phyloP scores from a whole-genome alignment of 1,284 basidiomycete species.

The Coriolopsis trogii region DNA sequence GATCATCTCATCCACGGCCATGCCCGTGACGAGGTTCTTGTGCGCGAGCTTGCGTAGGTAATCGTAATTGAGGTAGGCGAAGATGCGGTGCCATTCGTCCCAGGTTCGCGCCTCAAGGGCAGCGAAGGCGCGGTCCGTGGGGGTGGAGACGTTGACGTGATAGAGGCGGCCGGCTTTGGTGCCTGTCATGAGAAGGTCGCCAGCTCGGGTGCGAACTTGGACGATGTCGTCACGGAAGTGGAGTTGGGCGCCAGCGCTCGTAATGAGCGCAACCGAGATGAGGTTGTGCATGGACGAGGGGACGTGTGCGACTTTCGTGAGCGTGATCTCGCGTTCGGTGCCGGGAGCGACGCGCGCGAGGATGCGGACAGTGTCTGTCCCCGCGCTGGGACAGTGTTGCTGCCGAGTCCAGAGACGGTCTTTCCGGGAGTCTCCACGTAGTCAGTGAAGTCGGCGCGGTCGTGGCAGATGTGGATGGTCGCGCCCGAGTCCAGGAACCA shows the following conservation, averaged over 20 bases:
- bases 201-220: neutral
- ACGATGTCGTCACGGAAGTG: constrained; percentile 7
- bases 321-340: constrained; percentile 12
- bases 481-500: constrained; percentile 24
- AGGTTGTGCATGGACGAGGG: constrained; percentile 39
- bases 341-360: constrained; percentile 5
- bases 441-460: constrained; percentile 16
- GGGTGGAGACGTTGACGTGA: neutral
- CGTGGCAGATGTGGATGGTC: constrained; percentile 15
- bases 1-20: constrained; percentile 1
- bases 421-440: constrained; percentile 16
- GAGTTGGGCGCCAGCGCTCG: constrained; percentile 10
- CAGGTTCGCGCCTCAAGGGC: constrained; percentile 17
- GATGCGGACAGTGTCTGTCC: constrained; percentile 22
- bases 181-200: neutral
- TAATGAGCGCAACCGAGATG: constrained; percentile 33
- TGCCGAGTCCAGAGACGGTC: constrained; percentile 24
- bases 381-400: constrained; percentile 8
- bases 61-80: neutral
- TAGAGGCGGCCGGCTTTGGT: constrained; percentile 14
- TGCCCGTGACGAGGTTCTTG: neutral
- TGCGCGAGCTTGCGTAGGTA: neutral
- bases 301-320: constrained; percentile 35
- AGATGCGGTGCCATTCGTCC: constrained; percentile 37
- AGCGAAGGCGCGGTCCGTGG: neutral